Evolutionary conservation across 768 basidiomycete species (phyloP).

Genomic region (Boletus subparvulus): DNA sequence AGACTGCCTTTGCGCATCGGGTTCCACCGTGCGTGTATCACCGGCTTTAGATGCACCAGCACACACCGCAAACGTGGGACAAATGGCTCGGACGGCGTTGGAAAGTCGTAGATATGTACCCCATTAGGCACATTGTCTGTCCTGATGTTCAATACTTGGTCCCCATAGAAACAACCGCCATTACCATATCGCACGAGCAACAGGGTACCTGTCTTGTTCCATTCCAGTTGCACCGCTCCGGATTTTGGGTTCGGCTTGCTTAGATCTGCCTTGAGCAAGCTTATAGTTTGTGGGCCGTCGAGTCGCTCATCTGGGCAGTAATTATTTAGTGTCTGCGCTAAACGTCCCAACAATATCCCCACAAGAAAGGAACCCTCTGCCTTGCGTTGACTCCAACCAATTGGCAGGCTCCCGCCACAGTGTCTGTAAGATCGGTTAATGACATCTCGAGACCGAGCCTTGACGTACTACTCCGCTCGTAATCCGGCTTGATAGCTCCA

Average conservation of each 20-base stretch:
- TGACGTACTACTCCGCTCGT: conserved; percentile 54
- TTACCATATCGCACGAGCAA: conserved; percentile 74
- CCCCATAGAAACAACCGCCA: conserved; percentile 7
- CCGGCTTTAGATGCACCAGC: conserved; percentile 60
- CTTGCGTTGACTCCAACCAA: conserved; percentile 83
- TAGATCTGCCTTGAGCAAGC: conserved; percentile 51
- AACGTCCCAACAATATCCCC: conserved; percentile 16
- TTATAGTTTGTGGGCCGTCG: conserved; percentile 53
- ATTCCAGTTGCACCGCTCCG: conserved; percentile 72
- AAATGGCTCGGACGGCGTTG: conserved; percentile 55
- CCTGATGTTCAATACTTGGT: background rate
- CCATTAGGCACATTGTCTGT: conserved; percentile 62
- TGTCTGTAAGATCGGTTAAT: conserved; percentile 42
- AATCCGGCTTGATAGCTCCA: conserved; percentile 62
- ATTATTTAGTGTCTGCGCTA: background rate
- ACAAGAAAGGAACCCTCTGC: conserved; percentile 89
- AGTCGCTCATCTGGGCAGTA: conserved; percentile 58
- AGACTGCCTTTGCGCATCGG: conserved; percentile 76
- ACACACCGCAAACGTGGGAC: conserved; percentile 63
- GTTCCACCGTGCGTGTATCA: conserved; percentile 77
- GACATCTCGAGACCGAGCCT: background rate
- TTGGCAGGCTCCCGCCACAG: conserved; percentile 84
- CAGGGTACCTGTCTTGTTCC: conserved; percentile 75
- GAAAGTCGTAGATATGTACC: conserved; percentile 73
- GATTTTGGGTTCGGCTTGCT: conserved; percentile 64